Evolutionary conservation across 352 stramenopile genomes (phyloP).

Genomic region (Globisporangium yorkense): DNA sequence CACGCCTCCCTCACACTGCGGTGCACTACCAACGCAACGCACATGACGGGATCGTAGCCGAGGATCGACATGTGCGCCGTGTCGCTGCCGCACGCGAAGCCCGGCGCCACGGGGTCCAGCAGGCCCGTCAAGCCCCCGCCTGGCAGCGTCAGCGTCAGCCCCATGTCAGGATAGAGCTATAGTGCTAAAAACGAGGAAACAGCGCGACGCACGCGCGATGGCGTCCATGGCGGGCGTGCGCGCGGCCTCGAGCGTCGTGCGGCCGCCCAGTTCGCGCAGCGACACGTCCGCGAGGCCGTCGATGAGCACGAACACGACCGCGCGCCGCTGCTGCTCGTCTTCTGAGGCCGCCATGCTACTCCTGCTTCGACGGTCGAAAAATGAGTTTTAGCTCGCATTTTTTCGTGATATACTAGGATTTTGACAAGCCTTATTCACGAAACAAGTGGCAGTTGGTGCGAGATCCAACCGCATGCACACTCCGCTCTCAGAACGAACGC

Average conservation of each 20-base stretch:
- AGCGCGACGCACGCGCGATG: slow-evolving; percentile 52
- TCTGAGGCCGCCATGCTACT: not conserved
- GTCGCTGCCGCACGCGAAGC: slow-evolving; percentile 81
- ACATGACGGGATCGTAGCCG: slow-evolving; percentile 83
- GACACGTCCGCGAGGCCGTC: slow-evolving; percentile 79
- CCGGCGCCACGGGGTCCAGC: slow-evolving; percentile 80
- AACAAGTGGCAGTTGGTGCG: too few relatives aligned
- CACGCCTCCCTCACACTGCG: too few relatives aligned
- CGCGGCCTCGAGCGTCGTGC: slow-evolving; percentile 63
- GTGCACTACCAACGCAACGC: slow-evolving; percentile 1
- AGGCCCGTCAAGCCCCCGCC: slow-evolving; percentile 73
- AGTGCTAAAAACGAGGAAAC: not conserved
- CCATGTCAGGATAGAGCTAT: not conserved
- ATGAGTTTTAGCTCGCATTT: not conserved
- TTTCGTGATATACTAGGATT: not conserved
- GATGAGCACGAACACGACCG: slow-evolving; percentile 85
- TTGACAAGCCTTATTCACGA: not conserved
- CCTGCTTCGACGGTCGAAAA: not conserved
- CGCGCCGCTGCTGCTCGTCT: slow-evolving; percentile 16
- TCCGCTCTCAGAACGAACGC: not conserved
- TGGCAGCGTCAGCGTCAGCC: slow-evolving; percentile 10
- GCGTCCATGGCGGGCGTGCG: slow-evolving; percentile 80
- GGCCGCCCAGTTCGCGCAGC: slow-evolving; percentile 40
- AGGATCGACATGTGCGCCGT: slow-evolving; percentile 89
- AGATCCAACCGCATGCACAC: not conserved